Evolutionary conservation across 2,329 filamentous ascomycete species (phyloP), one percentile per base, ranked within the genome.

Genomic region (Purpureocillium lavendulum): DNA sequence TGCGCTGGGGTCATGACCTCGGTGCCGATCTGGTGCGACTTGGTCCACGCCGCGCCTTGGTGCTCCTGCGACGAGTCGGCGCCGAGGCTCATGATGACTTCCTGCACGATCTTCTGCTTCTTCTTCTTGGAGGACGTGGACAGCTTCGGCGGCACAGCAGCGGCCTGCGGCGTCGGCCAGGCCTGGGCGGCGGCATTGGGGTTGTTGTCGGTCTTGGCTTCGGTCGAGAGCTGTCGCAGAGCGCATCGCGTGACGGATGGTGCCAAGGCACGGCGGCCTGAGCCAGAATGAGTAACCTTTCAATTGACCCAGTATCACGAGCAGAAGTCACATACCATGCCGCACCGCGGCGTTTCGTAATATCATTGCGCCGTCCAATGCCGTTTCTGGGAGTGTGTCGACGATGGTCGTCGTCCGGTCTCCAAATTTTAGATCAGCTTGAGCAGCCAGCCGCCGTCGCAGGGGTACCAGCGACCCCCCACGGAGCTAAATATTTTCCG

Each of bases 211-310:
- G 49, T 46, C 34, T 44, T 47, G 40, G 41, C 38, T 41, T 57
- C 51, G 38, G 54, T 64, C 39, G 60, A 60, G 39, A 61, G 45
- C 44, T 56, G 53, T 48, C 59, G 57, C 18, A 57, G 45, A 29
- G 54, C 43, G 30, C 48, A 48, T 48, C 53, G 64, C 33, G 62
- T 54, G 38, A 68, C 52, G 40, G 69, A 61, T 45, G 66, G 55
- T 42, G 66, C 65, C 56, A 79, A 53, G 51, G 67, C 69, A 60
- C 64, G 67, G 48, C 70, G 73, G 68, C 73, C 75, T 80, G 34
- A 17, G 12, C 12, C 2, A 6, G 18, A 18, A 17, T 16, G 26
- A 34, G 26, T 16, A 26, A 0, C 9, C 30, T n/a, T n/a, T n/a
- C n/a, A n/a, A n/a, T n/a, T n/a, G 37, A 38, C 21, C 18, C 6